Conservation (phyloP, 129 eudicot species). For the Artemisia annua region DNA sequence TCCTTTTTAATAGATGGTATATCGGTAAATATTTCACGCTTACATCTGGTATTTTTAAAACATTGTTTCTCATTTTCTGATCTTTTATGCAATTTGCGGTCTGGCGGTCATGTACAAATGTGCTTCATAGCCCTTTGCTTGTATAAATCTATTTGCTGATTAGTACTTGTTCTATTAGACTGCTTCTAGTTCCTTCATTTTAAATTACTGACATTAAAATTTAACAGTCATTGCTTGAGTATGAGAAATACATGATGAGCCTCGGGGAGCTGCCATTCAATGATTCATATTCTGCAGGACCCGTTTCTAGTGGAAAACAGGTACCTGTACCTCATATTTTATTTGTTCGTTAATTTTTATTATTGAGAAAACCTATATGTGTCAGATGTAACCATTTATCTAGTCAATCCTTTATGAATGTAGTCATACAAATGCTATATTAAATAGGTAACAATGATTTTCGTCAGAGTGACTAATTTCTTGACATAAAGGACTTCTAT, state of each 20-base stretch:
- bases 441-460: background rate
- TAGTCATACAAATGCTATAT: too few species aligned
- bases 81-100: background rate
- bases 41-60: conserved; percentile 5
- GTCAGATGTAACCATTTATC: background rate
- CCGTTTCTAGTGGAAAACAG: conserved; percentile 62
- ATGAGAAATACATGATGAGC: conserved; percentile 78
- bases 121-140: background rate
- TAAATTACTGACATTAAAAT: conserved; percentile 25
- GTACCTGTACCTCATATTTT: conserved; percentile 33
- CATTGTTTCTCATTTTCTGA: background rate
- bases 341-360: background rate
- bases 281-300: conserved; percentile 58
- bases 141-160: conserved; percentile 10
- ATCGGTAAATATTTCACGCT: background rate
- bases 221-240: conserved; percentile 81
- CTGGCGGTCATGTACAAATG: background rate
- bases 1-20: background rate
- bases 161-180: background rate
- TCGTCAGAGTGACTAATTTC: background rate
- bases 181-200: conserved; percentile 18
- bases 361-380: background rate
- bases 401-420: too few species aligned
- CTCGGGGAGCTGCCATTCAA: conserved; percentile 69
- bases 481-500: background rate